Evolutionary conservation across 495 filamentous ascomycete species (phyloP).

Genomic region (Penicillium soppii): DNA sequence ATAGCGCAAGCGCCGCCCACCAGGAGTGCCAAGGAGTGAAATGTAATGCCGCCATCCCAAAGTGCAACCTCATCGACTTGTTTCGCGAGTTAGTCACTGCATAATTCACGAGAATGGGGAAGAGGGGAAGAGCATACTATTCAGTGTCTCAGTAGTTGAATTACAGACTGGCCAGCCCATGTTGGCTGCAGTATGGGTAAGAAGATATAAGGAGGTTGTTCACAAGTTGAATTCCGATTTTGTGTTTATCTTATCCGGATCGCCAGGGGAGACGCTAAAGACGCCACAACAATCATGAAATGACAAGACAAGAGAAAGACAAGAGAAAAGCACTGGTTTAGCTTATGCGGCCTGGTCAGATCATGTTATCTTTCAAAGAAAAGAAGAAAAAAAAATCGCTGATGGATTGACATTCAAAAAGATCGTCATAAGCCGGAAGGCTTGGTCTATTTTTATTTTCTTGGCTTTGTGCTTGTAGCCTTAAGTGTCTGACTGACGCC

Average conservation of each 20-base stretch:
- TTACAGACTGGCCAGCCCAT: slow-evolving; percentile 55
- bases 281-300: slow-evolving; percentile 7
- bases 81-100: slow-evolving; percentile 13
- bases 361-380: no score
- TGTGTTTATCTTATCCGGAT: slow-evolving; percentile 27
- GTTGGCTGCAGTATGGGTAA: slow-evolving; percentile 19
- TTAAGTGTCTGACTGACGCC: no score
- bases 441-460: slow-evolving; percentile 4
- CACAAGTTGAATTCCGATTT: slow-evolving; percentile 7
- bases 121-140: slow-evolving; percentile 31
- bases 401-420: background rate
- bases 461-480: no score
- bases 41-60: slow-evolving; percentile 50
- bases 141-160: slow-evolving; percentile 43
- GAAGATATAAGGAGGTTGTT: slow-evolving; percentile 3
- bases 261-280: slow-evolving; percentile 16
- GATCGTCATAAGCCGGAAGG: slow-evolving; percentile 1
- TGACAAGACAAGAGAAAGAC: background rate
- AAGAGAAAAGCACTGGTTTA: background rate
- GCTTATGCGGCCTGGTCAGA: background rate
- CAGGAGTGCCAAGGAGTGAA: slow-evolving; percentile 48
- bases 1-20: slow-evolving; percentile 49
- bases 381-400: background rate
- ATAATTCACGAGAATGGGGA: background rate
- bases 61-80: slow-evolving; percentile 41